Evolutionary conservation across 179 eudicot species (phyloP), one percentile per base, ranked within the genome.

Genomic region (Patellifolia procumbens): DNA sequence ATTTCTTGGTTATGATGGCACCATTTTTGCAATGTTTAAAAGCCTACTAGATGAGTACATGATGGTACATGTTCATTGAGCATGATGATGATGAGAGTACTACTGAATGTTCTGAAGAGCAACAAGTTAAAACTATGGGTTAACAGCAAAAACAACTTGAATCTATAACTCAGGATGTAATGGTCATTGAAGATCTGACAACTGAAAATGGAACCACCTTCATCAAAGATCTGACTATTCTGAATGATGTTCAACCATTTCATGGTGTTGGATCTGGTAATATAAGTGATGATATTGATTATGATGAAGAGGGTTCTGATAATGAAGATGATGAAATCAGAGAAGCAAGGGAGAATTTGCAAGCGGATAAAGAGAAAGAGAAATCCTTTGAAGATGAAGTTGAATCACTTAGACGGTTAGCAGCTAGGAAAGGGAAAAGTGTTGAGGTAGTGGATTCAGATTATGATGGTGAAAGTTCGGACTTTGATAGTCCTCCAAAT

Each of bases 281-380:
- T 53, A 3, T 53, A 17, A 53, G 59, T 53, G 59, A 56, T 56
- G 61, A 56, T 56, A 56, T 56, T n/a, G 63, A 58, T 26, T 28
- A 24, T 58, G 63, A 58, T 58, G 32, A 58, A 2, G 63, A 58
- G 15, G 63, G 63, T 9, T 24, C 63, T 24, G 32, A 58, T 26
- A 26, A 26, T 58, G 63, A 58, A 26, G 63, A 58, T 58, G 63
- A 58, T 24, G 63, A 58, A 58, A 26, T 58, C 3, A 58, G 32
- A 28, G 63, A 58, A 26, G 63, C 63, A 58, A 58, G 63, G 63
- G 32, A 58, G 63, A 58, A 58, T 58, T 58, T 58, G 34, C n/a
- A n/a, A n/a, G n/a, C n/a, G n/a, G n/a, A n/a, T n/a, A 58, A 58
- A 26, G 26, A 58, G 15, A 58, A 58, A 58, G 63, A 58, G 32